A percentile compares a stretch with the other conserved stretches of the same genome.
These are phyloP conservation scores for Didymosphaeria variabile DNA, from an alignment of 2,329 filamentous ascomycete species.

Conservation along the genomic window DNA sequence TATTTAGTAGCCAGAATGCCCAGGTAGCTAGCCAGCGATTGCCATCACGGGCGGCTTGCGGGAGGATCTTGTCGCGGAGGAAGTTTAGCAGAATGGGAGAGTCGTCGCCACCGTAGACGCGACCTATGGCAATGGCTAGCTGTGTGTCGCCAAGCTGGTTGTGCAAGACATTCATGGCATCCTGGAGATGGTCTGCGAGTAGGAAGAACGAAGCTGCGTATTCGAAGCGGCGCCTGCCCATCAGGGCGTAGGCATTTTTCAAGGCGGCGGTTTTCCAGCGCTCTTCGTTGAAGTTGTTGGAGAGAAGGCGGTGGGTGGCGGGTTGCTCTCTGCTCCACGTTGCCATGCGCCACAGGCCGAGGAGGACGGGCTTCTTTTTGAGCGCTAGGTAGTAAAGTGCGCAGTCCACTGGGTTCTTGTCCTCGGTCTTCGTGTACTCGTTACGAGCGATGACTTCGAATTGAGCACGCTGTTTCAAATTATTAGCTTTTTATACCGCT, in stretches of 20 bases:
- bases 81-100: constrained; percentile 77
- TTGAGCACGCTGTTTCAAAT: constrained; percentile 68
- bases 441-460: constrained; percentile 93
- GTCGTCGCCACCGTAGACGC: constrained; percentile 87
- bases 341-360: constrained; percentile 95
- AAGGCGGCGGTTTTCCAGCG: constrained; percentile 89
- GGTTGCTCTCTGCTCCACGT: constrained; percentile 86
- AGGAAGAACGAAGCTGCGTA: constrained; percentile 98
- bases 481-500: constrained; percentile 16
- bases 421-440: constrained; percentile 87
- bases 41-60: constrained; percentile 78
- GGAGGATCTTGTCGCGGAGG: constrained; percentile 80
- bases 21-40: constrained; percentile 95
- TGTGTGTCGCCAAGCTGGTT: constrained; percentile 90
- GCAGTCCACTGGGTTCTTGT: constrained; percentile 90
- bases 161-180: constrained; percentile 85
- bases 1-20: constrained; percentile 91
- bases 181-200: constrained; percentile 82
- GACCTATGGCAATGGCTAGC: constrained; percentile 84
- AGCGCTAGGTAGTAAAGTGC: constrained; percentile 91
- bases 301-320: constrained; percentile 79
- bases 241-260: constrained; percentile 95
- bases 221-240: constrained; percentile 90
- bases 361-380: constrained; percentile 86
- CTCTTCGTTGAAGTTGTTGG: constrained; percentile 89